Evolutionary conservation across 345 rosid genomes (phyloP), one percentile per base, ranked within the genome.

Genomic region (Citrus inodora): DNA sequence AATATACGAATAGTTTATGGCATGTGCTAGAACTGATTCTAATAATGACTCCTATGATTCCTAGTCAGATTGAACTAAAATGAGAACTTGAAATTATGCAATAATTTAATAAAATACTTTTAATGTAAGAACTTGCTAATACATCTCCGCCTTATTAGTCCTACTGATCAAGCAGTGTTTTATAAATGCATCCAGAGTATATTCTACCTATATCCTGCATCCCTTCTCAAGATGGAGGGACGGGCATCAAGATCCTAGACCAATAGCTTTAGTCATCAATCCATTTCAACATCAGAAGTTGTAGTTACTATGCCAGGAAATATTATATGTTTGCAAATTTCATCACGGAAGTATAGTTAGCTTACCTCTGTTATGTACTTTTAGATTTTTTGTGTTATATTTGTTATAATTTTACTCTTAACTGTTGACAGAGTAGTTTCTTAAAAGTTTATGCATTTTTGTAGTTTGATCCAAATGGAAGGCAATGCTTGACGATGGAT

Each of bases 401-500:
- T 28, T 48, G 40, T 74, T 40, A 38, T 19, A 60, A 22, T 27
- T 74, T 25, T 60, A 40, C 59, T 42, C 46, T 7, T 7, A 38
- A 40, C 21, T 78, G n/a, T 59, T 35, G 58, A 42, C 67, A 24
- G 9, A 69, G 7, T 37, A 38, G 32, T 73, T 67, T 67, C 63
- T 79, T 71, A 56, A 61, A 17, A 30, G 62, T 33, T 78, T 66
- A 17, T 42, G 61, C n/a, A 46, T 46, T 46, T 46, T 46, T 80
- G 80, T 79, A 95, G 97, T 89, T 93, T 73, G 99, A 95, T 86
- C 93, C 98, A 30, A 95, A 95, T 73, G 96, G 99, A 82, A 92
- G 97, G 86, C 95, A 87, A 67, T 83, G 97, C 90, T 81, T 93
- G 82, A 95, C 95, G 25, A 89, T 92, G 98, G 88, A 75, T 66